Evolutionary conservation across 176 grass and related monocot genomes (phyloP).

Genomic region (Hsuehochloa calcarea): DNA sequence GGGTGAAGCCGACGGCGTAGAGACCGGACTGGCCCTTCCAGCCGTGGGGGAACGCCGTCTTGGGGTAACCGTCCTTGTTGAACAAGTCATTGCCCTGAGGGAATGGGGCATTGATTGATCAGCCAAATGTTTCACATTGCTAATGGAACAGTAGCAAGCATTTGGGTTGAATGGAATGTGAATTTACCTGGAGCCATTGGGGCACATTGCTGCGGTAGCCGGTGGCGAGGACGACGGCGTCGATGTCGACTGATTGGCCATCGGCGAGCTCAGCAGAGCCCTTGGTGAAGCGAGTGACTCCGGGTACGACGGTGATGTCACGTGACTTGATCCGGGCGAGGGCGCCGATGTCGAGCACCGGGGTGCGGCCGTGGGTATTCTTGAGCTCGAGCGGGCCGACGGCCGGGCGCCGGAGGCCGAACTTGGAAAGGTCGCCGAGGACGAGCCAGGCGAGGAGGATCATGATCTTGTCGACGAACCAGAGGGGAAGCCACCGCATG

Average conservation of each 20-base stretch:
- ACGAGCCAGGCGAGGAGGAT: conserved; percentile 58
- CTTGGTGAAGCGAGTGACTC: conserved; percentile 38
- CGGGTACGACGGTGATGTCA: conserved; percentile 69
- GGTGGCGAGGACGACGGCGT: conserved; percentile 77
- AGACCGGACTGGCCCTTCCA: conserved; percentile 71
- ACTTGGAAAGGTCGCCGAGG: conserved; percentile 51
- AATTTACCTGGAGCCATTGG: conserved; percentile 73
- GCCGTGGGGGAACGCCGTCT: conserved; percentile 53
- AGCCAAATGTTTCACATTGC: not conserved
- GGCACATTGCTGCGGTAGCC: conserved; percentile 86
- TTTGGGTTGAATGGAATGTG: not conserved
- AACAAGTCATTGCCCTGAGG: conserved; percentile 69
- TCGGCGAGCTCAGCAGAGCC: conserved; percentile 54
- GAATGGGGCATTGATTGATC: not conserved
- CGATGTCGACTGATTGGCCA: conserved; percentile 42
- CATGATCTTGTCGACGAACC: conserved; percentile 73
- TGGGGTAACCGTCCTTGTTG: conserved; percentile 78
- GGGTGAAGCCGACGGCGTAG: conserved; percentile 90
- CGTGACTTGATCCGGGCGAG: conserved; percentile 49
- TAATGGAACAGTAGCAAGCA: not conserved
- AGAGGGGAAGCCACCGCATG: conserved; percentile 76
- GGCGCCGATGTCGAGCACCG: conserved; percentile 68
- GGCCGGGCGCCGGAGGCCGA: conserved; percentile 67
- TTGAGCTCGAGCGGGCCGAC: conserved; percentile 72
- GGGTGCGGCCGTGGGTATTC: conserved; percentile 62